phyloP scores from a whole-genome alignment of 306 rosid genomes.

The Cucumis cinereus region DNA sequence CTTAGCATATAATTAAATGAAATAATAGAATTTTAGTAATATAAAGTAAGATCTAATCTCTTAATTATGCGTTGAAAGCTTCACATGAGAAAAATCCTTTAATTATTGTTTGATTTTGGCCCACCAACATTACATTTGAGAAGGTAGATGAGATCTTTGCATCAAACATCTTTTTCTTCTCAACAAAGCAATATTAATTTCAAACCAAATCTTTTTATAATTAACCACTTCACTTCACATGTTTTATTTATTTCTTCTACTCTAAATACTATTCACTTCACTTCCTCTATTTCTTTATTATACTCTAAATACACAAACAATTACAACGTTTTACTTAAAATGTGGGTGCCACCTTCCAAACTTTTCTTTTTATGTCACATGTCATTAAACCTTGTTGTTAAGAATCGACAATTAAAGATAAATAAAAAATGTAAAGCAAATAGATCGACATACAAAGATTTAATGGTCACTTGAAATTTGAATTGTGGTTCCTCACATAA shows the following conservation, averaged over 20 bases:
- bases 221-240: background rate
- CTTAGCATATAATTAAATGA: background rate
- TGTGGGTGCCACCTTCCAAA: too few relatives aligned
- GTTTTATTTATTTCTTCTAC: background rate
- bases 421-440: too few relatives aligned
- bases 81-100: background rate
- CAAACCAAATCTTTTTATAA: background rate
- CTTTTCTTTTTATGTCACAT: too few relatives aligned
- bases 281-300: too few relatives aligned
- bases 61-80: background rate
- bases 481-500: too few relatives aligned
- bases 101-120: background rate
- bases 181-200: background rate
- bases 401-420: too few relatives aligned
- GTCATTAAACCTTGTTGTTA: too few relatives aligned
- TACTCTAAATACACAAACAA: too few relatives aligned
- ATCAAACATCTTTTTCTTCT: constrained; percentile 3
- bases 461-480: too few relatives aligned
- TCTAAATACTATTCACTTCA: background rate
- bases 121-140: background rate
- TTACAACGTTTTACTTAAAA: too few relatives aligned
- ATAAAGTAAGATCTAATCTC: background rate
- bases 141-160: background rate
- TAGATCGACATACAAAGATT: too few relatives aligned
- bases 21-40: background rate